These are phyloP conservation scores for Talaromyces wortmannii DNA, from an alignment of 495 filamentous ascomycete genomes.

Conservation along the genomic window DNA sequence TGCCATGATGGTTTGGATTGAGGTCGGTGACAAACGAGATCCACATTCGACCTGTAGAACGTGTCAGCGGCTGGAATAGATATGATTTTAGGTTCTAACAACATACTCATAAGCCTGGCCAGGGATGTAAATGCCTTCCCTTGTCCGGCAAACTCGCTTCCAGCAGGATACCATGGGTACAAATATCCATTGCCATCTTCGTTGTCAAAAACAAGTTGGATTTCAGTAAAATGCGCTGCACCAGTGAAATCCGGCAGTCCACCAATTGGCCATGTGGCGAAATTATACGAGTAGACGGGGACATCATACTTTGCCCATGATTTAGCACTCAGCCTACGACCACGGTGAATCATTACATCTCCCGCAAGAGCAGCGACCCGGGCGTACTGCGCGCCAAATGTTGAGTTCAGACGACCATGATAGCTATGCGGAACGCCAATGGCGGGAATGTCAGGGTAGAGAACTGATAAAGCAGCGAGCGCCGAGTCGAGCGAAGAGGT, in stretches of 20 bases:
- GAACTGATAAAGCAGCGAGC: slow-evolving; percentile 26
- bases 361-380: slow-evolving; percentile 46
- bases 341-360: slow-evolving; percentile 48
- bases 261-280: slow-evolving; percentile 15
- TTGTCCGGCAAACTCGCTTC: too few relatives aligned
- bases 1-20: slow-evolving; percentile 39
- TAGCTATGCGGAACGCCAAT: slow-evolving; percentile 43
- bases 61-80: too few relatives aligned
- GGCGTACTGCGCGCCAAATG: slow-evolving; percentile 41
- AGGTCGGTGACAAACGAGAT: slow-evolving; percentile 42
- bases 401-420: slow-evolving; percentile 33
- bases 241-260: too few relatives aligned
- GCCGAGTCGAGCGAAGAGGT: slow-evolving; percentile 16
- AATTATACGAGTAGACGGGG: slow-evolving; percentile 52
- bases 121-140: slow-evolving; percentile 25
- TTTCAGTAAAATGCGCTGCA: too few relatives aligned
- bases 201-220: too few relatives aligned
- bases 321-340: slow-evolving; percentile 43
- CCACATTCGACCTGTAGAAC: slow-evolving; percentile 45
- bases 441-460: slow-evolving; percentile 37
- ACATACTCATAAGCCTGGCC: not conserved
- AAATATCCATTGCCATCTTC: too few relatives aligned
- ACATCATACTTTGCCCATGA: slow-evolving; percentile 33
- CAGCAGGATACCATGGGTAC: too few relatives aligned
- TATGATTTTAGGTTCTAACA: too few relatives aligned